These are phyloP conservation scores for Botrytis paeoniae DNA, from an alignment of 2,329 filamentous ascomycete genomes.

Conservation along the genomic window DNA sequence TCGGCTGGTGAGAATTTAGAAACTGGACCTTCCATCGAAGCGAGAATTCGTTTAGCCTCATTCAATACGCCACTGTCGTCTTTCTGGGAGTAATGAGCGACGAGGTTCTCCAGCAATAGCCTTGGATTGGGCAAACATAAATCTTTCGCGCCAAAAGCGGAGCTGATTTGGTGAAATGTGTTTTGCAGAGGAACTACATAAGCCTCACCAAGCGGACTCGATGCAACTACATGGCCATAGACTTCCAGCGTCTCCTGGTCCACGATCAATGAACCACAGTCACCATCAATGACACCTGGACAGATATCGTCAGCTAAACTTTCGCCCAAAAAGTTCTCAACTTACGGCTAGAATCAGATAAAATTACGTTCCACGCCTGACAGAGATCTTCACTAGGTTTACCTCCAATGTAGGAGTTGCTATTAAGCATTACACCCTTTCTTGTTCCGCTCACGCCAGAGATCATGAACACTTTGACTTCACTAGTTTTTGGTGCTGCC, in stretches of 20 bases:
- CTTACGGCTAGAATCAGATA: neutral
- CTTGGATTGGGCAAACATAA: neutral
- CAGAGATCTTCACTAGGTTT: neutral
- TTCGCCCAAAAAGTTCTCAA: neutral
- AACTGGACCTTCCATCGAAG: neutral
- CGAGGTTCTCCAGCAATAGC: accelerated
- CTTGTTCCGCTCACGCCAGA: neutral
- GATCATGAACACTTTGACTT: neutral
- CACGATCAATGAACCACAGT: neutral
- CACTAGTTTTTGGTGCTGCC: neutral
- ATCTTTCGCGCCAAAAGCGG: neutral
- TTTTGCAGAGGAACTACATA: neutral
- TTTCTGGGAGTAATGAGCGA: neutral
- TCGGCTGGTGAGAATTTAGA: too few relatives aligned
- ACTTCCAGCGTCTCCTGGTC: neutral
- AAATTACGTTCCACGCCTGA: neutral
- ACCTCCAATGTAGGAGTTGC: neutral
- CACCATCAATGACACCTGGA: neutral
- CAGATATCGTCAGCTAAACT: accelerated
- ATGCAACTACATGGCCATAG: neutral
- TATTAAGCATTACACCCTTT: neutral
- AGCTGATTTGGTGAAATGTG: neutral
- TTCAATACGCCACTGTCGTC: neutral
- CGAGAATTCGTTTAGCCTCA: neutral
- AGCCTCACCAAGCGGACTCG: neutral